Conservation (phyloP, 495 filamentous ascomycete species). For the Hyaloscypha bicolor region DNA sequence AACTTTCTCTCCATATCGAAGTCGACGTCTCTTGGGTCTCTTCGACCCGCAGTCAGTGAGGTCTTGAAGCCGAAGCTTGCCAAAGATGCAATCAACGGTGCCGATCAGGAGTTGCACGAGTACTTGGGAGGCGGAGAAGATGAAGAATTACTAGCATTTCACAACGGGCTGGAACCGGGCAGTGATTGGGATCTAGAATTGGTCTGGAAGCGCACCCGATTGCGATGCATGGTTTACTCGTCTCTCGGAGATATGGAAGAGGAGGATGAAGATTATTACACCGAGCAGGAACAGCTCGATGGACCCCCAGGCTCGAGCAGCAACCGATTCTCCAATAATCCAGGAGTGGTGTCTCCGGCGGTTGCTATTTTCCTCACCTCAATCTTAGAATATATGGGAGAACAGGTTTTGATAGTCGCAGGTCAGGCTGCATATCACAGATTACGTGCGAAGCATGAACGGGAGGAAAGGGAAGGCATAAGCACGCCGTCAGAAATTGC, state of each 20-base stretch:
- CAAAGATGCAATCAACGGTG: conserved; percentile 80
- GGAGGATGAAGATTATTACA: conserved; percentile 89
- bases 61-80: conserved; percentile 88
- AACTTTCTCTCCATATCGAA: conserved; percentile 80
- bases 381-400: conserved; percentile 91
- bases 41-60: conserved; percentile 83
- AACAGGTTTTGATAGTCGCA: conserved; percentile 84
- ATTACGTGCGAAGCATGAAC: conserved; percentile 52
- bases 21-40: conserved; percentile 74
- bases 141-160: conserved; percentile 61
- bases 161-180: conserved; percentile 51
- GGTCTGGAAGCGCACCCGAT: conserved; percentile 87
- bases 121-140: conserved; percentile 80
- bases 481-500: conserved; percentile 43
- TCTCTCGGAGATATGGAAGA: conserved; percentile 96
- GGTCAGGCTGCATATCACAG: conserved; percentile 85
- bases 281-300: conserved; percentile 69
- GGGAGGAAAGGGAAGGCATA: conserved; percentile 51
- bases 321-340: conserved; percentile 48
- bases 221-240: conserved; percentile 98
- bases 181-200: conserved; percentile 81
- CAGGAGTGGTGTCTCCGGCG: conserved; percentile 80
- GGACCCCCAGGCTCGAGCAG: conserved; percentile 41
- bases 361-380: conserved; percentile 96
- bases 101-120: conserved; percentile 88